These are phyloP conservation scores for Boletus pseudopeckii DNA, from an alignment of 768 basidiomycete genomes.

Conservation along the genomic window DNA sequence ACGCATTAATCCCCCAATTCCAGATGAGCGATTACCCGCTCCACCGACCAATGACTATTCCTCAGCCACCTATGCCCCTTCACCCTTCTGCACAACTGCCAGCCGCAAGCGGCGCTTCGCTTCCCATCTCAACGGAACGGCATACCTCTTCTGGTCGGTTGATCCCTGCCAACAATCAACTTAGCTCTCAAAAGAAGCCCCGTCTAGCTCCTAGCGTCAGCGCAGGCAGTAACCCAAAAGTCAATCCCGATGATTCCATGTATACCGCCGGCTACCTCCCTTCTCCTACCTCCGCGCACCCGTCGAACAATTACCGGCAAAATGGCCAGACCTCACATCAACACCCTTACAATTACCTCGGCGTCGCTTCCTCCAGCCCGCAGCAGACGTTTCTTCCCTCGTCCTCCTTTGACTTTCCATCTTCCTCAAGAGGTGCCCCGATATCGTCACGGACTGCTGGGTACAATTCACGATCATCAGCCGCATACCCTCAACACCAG, in stretches of 20 bases:
- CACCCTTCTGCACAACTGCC: conserved; percentile 29
- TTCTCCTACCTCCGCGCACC: conserved; percentile 29
- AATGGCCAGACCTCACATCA: conserved; percentile 30
- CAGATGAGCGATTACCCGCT: conserved; percentile 29
- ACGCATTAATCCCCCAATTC: not conserved
- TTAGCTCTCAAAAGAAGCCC: conserved; percentile 27
- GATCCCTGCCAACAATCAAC: conserved; percentile 24
- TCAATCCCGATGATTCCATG: conserved; percentile 27
- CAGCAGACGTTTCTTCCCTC: conserved; percentile 25
- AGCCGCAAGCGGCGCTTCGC: conserved; percentile 17
- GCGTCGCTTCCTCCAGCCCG: conserved; percentile 12
- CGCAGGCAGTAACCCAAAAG: conserved; percentile 23
- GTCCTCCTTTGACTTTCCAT: conserved; percentile 29
- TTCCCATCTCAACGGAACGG: conserved; percentile 34
- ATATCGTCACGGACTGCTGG: conserved; percentile 23
- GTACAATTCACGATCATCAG: conserved; percentile 26
- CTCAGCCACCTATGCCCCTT: conserved; percentile 32
- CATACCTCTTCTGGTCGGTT: conserved; percentile 33
- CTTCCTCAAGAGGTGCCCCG: conserved; percentile 25
- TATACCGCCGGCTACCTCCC: conserved; percentile 32
- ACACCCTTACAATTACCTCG: conserved; percentile 24
- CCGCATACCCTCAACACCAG: conserved; percentile 27
- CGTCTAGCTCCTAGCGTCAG: conserved; percentile 27
- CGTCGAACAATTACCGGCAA: conserved; percentile 27
- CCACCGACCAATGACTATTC: conserved; percentile 33